phyloP scores from a whole-genome alignment of 2,329 filamentous ascomycete species.

The Penicillium frequentans region DNA sequence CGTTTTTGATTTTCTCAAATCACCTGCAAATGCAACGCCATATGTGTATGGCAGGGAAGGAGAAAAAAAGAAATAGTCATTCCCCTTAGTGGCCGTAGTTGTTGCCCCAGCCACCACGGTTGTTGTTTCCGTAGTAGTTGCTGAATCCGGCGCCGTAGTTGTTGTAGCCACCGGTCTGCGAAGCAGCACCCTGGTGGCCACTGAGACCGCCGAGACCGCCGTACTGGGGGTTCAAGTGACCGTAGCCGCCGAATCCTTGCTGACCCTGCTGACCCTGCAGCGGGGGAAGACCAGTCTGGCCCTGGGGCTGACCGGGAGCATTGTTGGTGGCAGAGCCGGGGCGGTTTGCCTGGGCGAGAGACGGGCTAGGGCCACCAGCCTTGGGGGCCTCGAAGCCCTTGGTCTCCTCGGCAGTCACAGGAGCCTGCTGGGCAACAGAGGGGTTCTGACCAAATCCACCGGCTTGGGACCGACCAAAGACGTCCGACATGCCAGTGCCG shows the following conservation, averaged over 20 bases:
- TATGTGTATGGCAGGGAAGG: conserved; percentile 26
- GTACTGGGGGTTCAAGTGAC: conserved; percentile 56
- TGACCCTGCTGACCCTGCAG: conserved; percentile 56
- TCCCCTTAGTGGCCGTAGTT: conserved; percentile 47
- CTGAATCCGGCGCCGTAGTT: conserved; percentile 45
- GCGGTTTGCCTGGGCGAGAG: conserved; percentile 62
- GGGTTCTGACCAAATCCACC: conserved; percentile 56
- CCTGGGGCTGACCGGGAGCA: conserved; percentile 51
- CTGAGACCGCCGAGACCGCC: conserved; percentile 46
- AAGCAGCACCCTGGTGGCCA: conserved; percentile 43
- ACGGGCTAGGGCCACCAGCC: conserved; percentile 59
- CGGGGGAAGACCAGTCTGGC: conserved; percentile 54
- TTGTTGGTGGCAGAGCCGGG: conserved; percentile 64
- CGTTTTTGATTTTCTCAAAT: conserved; percentile 16
- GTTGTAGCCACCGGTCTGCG: conserved; percentile 43
- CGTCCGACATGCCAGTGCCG: conserved; percentile 55
- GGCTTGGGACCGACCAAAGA: conserved; percentile 59
- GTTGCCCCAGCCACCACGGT: conserved; percentile 47
- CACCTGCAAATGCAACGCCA: conserved; percentile 30
- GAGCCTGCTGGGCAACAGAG: conserved; percentile 51
- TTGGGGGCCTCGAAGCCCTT: conserved; percentile 61
- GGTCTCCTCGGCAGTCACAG: conserved; percentile 52
- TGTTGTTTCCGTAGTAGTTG: conserved; percentile 45
- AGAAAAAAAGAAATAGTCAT: conserved; percentile 22
- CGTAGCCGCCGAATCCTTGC: conserved; percentile 59